These are phyloP conservation scores for Cicer bijugum DNA, from an alignment of 306 rosid genomes.

Conservation along the genomic window DNA sequence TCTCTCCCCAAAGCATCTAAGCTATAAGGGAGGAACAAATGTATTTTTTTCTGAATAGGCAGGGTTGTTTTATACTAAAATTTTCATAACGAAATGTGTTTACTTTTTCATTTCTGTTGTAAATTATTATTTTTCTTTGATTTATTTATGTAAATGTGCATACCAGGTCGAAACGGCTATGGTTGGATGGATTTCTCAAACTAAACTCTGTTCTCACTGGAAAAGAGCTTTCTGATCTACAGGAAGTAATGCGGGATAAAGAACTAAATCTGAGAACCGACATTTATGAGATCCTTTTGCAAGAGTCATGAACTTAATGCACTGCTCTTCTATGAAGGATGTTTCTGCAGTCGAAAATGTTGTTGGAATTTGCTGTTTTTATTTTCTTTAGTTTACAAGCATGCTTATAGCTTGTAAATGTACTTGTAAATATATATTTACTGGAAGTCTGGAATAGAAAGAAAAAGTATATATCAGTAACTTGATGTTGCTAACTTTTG, in stretches of 20 bases:
- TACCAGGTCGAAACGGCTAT: constrained; percentile 84
- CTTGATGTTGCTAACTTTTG: constrained; percentile 7
- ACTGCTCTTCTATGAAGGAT: neutral
- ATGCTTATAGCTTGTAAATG: constrained; percentile 26
- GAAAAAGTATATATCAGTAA: neutral
- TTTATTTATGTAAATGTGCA: constrained; percentile 23
- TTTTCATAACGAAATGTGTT: neutral
- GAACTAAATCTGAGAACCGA: constrained; percentile 92
- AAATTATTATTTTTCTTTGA: neutral
- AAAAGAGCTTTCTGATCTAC: constrained; percentile 94
- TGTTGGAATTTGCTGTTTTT: constrained; percentile 30
- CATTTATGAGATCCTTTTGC: constrained; percentile 90
- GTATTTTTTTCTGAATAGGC: neutral
- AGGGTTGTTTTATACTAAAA: neutral
- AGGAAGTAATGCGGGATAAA: constrained; percentile 97
- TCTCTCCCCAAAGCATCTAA: neutral
- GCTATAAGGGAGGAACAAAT: neutral
- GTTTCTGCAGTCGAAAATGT: neutral
- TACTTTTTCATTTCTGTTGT: neutral
- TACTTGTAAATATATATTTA: constrained; percentile 31
- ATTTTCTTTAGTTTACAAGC: neutral
- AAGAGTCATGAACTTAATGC: constrained; percentile 53
- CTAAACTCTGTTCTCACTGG: constrained; percentile 67
- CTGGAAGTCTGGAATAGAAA: neutral
- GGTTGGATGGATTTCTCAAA: constrained; percentile 91